Conservation (phyloP, 1,139 yeast species). For the Debaryomyces coudertii region DNA sequence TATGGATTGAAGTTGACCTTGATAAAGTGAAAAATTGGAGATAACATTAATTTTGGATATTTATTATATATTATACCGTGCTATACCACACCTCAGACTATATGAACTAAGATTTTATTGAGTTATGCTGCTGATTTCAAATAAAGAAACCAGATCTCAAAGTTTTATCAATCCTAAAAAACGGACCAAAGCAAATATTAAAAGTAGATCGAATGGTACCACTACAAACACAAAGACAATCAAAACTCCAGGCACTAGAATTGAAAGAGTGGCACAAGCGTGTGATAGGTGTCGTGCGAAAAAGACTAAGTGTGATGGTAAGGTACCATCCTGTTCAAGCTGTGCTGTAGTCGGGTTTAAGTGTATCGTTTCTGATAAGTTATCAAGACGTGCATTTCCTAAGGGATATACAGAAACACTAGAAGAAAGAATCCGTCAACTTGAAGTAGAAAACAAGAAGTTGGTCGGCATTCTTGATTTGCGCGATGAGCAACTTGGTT, state of each 20-base stretch:
- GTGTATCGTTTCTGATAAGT: constrained; percentile 49
- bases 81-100: neutral
- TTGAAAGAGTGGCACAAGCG: constrained; percentile 75
- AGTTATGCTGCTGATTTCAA: constrained; percentile 1
- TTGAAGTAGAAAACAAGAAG: constrained; percentile 48
- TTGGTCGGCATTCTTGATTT: constrained; percentile 55
- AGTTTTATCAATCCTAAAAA: neutral
- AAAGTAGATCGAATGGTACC: constrained; percentile 18
- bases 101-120: neutral
- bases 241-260: constrained; percentile 60
- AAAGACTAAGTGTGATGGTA: constrained; percentile 76
- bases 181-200: constrained; percentile 12
- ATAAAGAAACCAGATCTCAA: neutral
- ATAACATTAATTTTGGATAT: neutral
- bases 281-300: constrained; percentile 86
- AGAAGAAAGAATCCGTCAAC: constrained; percentile 49
- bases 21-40: neutral
- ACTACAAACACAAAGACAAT: constrained; percentile 54
- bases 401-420: constrained; percentile 53
- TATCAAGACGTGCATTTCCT: constrained; percentile 51
- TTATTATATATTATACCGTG: neutral
- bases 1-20: neutral
- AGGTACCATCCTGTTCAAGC: constrained; percentile 49
- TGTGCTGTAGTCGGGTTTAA: constrained; percentile 48
- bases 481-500: constrained; percentile 60